Evolutionary conservation across 805 yeast species (phyloP), one percentile per base, ranked within the genome.

Genomic region (Starmerella stigmatis): DNA sequence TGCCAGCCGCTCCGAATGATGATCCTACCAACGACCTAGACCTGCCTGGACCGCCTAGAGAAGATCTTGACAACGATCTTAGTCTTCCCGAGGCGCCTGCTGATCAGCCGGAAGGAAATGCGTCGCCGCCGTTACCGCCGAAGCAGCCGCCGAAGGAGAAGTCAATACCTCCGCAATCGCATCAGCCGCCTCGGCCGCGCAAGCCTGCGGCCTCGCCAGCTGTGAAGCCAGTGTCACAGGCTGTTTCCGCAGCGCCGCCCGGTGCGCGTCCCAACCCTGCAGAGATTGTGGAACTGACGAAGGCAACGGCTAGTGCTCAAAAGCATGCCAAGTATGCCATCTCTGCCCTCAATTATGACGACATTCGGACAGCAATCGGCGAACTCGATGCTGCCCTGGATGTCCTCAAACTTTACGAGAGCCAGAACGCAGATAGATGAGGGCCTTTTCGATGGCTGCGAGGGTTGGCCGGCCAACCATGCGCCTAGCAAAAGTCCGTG

Each of bases 321-420:
- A 79, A 79, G 55, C 79, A 75, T 49, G 80, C 86, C 47, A 75
- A 73, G 52, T 80, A 74, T 57, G 86, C 85, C n/a, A 71, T 78
- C 10, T 78, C 84, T 10, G 86, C 88, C 1, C 67, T 80, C 28
- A 77, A 76, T 57, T 81, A 78, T 57, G 88, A 81, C 54, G 88
- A 80, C 49, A 60, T 70, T 7, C 63, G 54, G n/a, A 81, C 86
- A 0, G 88, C 86, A 3, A 68, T 76, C 40, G 55, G 55, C 8
- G 81, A 79, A 59, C 64, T 79, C 27, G 54, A 62, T 25, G 60
- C 66, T 31, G 81, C 82, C 0, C 59, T 79, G 29, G 69, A 65
- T 1, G 41, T 59, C 12, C 52, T 66, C 21, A 38, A 52, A n/a
- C 5, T 34, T 12, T 43, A 32, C 30, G 44, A 46, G 22, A 21